Base-by-base conservation (phyloP, 306 rosid species). In the Abrus precatorius region DNA sequence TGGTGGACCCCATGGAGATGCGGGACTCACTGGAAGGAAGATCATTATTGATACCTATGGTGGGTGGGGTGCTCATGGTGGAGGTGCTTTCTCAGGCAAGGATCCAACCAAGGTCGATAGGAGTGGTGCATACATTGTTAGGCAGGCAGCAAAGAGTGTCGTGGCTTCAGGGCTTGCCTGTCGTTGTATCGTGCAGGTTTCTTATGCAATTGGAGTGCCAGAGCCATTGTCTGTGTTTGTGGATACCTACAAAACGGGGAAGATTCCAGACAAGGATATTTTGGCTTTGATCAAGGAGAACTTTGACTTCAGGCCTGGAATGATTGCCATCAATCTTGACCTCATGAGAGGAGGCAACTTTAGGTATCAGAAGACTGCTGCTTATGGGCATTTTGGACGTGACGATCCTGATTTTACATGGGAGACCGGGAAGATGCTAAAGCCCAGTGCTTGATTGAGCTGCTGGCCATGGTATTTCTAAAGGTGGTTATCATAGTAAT, bases 31-130 rank as follows among this genome's bases (percentile, higher is more conserved):
- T 3, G 97, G 97, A 48, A 44, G 97, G 84, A 92, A 92, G 89
- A 92, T 92, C 77, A 92, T 90, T 9, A 92, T 92, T 0, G 97
- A 92, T 56, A 92, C 92, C 69, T 92, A 90, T 43, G 97, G 97
- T 2, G 93, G 97, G 27, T 92, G 94, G 94, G 97, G 97, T 78
- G 97, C 97, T 84, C 97, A 92, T 74, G 97, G 94, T 69, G 94
- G 97, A 69, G 94, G 97, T 81, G 94, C 94, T 48, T 92, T 92
- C 87, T 92, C 92, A 0, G 97, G 97, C 41, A 92, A 90, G 88
- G 97, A 92, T 54, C 94, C 97, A 54, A 92, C 97, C 80, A 92
- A 92, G 85, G 97, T 92, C 9, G 97, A 92, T 73, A 82, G 97
- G 30, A 92, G 97, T 62, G 97, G 91, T 41, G 94, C 94, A 4